Conservation (phyloP, 2,329 filamentous ascomycete species). For the Phialophora chinensis region DNA sequence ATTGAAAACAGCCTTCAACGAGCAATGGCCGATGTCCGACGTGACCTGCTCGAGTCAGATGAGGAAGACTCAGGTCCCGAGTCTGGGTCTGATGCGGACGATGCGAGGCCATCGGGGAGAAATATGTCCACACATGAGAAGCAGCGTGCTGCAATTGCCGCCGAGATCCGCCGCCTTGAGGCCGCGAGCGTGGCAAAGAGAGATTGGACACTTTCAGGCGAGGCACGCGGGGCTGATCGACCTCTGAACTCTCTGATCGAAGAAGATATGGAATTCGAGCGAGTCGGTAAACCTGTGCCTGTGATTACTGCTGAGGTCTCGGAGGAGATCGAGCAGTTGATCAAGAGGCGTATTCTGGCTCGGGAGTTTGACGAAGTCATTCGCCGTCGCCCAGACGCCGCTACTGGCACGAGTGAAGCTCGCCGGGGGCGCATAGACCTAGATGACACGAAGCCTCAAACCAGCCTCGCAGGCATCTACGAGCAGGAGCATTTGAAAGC, state of each 20-base stretch:
- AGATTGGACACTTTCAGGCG: constrained; percentile 87
- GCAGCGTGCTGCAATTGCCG: constrained; percentile 79
- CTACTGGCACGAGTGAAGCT: constrained; percentile 64
- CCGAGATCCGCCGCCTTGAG: constrained; percentile 92
- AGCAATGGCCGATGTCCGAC: constrained; percentile 83
- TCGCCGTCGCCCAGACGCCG: constrained; percentile 76
- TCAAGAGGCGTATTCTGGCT: constrained; percentile 89
- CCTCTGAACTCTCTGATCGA: constrained; percentile 92
- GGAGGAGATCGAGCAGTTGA: constrained; percentile 88
- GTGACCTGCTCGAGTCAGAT: constrained; percentile 86
- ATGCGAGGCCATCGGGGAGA: constrained; percentile 22
- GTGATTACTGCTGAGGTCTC: constrained; percentile 91
- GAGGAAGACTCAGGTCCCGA: constrained; percentile 67
- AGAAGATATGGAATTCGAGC: constrained; percentile 93
- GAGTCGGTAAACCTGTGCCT: constrained; percentile 90
- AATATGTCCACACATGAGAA: constrained; percentile 78
- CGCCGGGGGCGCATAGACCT: constrained; percentile 78
- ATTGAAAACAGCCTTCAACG: constrained; percentile 74
- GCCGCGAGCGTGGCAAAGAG: constrained; percentile 86
- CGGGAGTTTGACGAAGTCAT: constrained; percentile 92
- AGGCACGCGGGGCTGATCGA: constrained; percentile 80
- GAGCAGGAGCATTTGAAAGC: constrained; percentile 87
- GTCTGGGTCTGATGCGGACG: constrained; percentile 35
- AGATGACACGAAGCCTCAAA: constrained; percentile 84
- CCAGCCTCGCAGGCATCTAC: constrained; percentile 89